These are phyloP conservation scores for Aspergillus affinis DNA, from an alignment of 495 filamentous ascomycete genomes.

Conservation along the genomic window DNA sequence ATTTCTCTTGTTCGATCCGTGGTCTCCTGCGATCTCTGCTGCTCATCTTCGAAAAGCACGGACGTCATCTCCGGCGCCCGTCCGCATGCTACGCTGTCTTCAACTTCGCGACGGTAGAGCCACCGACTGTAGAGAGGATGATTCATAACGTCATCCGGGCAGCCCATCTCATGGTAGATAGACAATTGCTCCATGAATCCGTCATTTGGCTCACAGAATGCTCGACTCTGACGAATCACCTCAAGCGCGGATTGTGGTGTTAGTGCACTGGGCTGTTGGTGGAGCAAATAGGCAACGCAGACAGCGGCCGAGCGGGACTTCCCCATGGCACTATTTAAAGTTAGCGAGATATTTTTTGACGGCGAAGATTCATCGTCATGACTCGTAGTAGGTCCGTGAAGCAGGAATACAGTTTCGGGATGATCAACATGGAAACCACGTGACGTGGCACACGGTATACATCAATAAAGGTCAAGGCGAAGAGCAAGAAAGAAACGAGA, in stretches of 20 bases:
- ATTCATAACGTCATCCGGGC: constrained; percentile 65
- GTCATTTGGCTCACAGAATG: constrained; percentile 78
- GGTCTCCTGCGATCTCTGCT: constrained; percentile 21
- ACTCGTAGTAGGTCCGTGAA: neutral
- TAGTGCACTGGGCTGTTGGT: constrained; percentile 51
- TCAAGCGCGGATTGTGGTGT: constrained; percentile 60
- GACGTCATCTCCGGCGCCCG: constrained; percentile 70
- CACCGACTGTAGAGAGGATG: constrained; percentile 82
- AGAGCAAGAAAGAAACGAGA: too few relatives aligned
- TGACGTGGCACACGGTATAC: neutral
- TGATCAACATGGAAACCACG: neutral
- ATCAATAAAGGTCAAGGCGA: neutral
- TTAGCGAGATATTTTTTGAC: constrained; percentile 18
- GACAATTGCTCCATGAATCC: constrained; percentile 87
- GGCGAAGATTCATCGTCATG: neutral
- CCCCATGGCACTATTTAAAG: constrained; percentile 77
- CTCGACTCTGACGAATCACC: constrained; percentile 62
- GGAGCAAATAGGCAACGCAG: constrained; percentile 82
- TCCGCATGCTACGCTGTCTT: constrained; percentile 66
- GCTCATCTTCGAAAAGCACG: constrained; percentile 85
- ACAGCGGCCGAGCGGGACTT: constrained; percentile 88
- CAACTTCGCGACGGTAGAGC: constrained; percentile 77
- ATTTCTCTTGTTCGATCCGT: constrained; percentile 44
- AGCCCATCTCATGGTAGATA: constrained; percentile 82
- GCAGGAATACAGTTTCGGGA: neutral